phyloP scores from a whole-genome alignment of 768 basidiomycete genomes.

The Tubosaeta brunneosetosa region DNA sequence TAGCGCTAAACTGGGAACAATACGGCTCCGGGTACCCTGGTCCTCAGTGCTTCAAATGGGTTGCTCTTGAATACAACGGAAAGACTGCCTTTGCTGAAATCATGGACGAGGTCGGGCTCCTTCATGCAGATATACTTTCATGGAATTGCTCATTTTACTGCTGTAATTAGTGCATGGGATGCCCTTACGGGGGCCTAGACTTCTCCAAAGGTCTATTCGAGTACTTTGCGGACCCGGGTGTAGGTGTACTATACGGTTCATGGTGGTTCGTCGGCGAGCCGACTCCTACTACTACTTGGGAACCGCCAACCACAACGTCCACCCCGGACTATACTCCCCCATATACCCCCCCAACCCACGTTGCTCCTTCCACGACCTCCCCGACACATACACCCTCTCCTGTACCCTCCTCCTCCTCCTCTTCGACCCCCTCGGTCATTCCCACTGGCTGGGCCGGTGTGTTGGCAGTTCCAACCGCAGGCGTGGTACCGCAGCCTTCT shows the following conservation, averaged over 20 bases:
- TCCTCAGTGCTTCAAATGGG: slow-evolving; percentile 54
- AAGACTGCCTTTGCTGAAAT: slow-evolving; percentile 55
- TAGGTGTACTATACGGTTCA: slow-evolving; percentile 54
- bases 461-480: slow-evolving; percentile 22
- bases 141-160: not conserved
- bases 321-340: slow-evolving; percentile 18
- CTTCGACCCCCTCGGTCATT: slow-evolving; percentile 11
- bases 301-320: slow-evolving; percentile 20
- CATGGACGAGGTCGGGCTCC: slow-evolving; percentile 51
- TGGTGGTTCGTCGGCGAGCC: slow-evolving; percentile 52
- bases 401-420: slow-evolving; percentile 17
- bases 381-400: slow-evolving; percentile 14
- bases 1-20: slow-evolving; percentile 49
- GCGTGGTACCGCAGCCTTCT: slow-evolving; percentile 29
- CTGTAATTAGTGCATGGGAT: slow-evolving; percentile 54
- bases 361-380: slow-evolving; percentile 21
- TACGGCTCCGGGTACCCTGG: slow-evolving; percentile 61
- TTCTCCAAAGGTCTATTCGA: slow-evolving; percentile 62
- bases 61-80: slow-evolving; percentile 60
- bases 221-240: slow-evolving; percentile 45
- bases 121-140: not conserved
- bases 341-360: slow-evolving; percentile 13
- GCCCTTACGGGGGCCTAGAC: slow-evolving; percentile 64
- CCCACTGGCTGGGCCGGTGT: slow-evolving; percentile 24
- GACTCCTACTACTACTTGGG: slow-evolving; percentile 17